Conservation (phyloP, 139 green algal species). For the Chlamydomonas sp. region DNA sequence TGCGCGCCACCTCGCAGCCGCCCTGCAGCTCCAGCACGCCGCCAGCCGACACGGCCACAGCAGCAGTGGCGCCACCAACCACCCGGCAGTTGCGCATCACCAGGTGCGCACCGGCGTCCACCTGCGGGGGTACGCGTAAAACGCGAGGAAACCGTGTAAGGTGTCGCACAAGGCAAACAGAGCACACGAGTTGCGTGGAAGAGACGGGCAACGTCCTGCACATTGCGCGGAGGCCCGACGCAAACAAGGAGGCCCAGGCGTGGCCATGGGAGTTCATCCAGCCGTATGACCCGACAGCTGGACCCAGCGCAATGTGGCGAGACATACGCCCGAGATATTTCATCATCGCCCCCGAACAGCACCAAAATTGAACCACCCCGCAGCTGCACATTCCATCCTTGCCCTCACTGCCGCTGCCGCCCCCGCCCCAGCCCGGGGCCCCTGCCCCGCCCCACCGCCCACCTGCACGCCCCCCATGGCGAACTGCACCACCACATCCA, state of each 20-base stretch:
- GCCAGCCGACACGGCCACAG: constrained; percentile 22
- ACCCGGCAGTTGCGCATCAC: constrained; percentile 31
- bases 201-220: too few species aligned
- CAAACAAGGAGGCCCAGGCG: too few species aligned
- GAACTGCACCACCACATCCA: constrained; percentile 49
- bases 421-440: too few species aligned
- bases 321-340: too few species aligned
- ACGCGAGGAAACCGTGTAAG: too few species aligned
- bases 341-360: neutral
- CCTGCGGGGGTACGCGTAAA: neutral
- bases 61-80: constrained; percentile 27
- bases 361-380: neutral
- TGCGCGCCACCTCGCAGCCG: constrained; percentile 18
- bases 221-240: too few species aligned
- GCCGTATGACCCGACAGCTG: too few species aligned
- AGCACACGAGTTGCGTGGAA: too few species aligned
- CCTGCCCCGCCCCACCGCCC: neutral
- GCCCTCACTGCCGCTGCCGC: neutral
- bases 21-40: constrained; percentile 32
- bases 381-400: neutral
- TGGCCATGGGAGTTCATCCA: too few species aligned
- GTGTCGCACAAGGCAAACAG: too few species aligned
- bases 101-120: constrained; percentile 16
- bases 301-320: too few species aligned
- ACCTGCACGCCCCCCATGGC: constrained; percentile 36